These are phyloP conservation scores for Delphinella strobiligena DNA, from an alignment of 2,329 filamentous ascomycete genomes.

Conservation along the genomic window DNA sequence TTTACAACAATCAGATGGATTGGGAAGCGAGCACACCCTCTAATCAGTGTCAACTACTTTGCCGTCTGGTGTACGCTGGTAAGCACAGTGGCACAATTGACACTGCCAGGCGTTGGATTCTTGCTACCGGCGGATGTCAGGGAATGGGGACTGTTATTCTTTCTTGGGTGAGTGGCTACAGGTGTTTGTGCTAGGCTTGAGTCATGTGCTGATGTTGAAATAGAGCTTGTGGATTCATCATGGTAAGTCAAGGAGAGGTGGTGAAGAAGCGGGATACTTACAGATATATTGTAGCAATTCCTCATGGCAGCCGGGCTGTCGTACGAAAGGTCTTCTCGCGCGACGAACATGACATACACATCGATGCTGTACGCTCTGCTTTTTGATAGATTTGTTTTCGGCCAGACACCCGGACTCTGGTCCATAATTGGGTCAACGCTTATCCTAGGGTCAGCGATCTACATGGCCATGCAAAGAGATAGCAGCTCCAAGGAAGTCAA, in stretches of 20 bases:
- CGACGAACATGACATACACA: constrained; percentile 56
- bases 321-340: constrained; percentile 52
- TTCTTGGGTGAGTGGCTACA: constrained; percentile 42
- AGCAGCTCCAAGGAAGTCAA: constrained; percentile 8
- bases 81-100: constrained; percentile 46
- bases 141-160: constrained; percentile 56
- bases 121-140: constrained; percentile 39
- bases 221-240: constrained; percentile 56
- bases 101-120: constrained; percentile 45
- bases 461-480: constrained; percentile 47
- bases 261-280: too few species aligned
- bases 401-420: constrained; percentile 42
- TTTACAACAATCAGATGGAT: constrained; percentile 70
- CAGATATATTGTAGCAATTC: constrained; percentile 46
- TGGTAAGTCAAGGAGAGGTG: constrained; percentile 31
- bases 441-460: constrained; percentile 54
- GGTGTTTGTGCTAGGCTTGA: background rate
- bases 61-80: constrained; percentile 58
- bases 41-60: constrained; percentile 84
- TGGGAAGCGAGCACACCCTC: constrained; percentile 63
- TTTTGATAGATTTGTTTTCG: constrained; percentile 53
- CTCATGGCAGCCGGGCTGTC: constrained; percentile 67
- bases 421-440: constrained; percentile 50
- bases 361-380: constrained; percentile 58
- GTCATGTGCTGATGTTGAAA: background rate